Evolutionary conservation across 176 grass and related monocot genomes (phyloP), one percentile per base, ranked within the genome.

Genomic region (Tillandsia fasciculata): DNA sequence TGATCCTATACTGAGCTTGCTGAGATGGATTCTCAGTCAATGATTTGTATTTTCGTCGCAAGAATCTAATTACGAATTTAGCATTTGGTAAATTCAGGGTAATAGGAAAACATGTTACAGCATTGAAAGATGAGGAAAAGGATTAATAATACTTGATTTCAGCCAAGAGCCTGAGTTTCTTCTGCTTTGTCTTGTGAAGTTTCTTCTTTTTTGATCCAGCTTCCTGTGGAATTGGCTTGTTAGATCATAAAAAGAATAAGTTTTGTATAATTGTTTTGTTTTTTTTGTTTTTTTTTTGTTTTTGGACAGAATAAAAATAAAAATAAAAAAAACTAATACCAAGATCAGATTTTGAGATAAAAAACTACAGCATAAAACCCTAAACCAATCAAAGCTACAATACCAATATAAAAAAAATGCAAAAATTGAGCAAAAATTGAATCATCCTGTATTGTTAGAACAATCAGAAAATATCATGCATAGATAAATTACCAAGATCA

Each of bases 11-110:
- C 9, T 69, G 72, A 0, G 9, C 66, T 59, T 63, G 67, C 33
- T 83, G 81, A 0, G 70, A 68, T 2, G 63, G 71, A 18, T 67
- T 67, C 26, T 85, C 85, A 2, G 9, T 61, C 49, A 96, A 72
- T 3, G 56, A 74, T 12, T 49, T 24, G 33, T 72, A 72, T 58
- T 84, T 96, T 71, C 65, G 87, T 74, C 54, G 69, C 71, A 96
- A 77, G 68, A 96, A 92, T 70, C 89, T 92, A 75, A 11, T 22
- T 51, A 71, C 11, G 50, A 22, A 10, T 53, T 54, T 48, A 76
- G 3, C 50, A 67, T 42, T 42, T 9, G 20, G 57, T 11, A 11
- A 7, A 51, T 33, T 76, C 26, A 76, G 49, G 51, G 49, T 18
- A 69, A 52, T 59, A 29, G 12, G 26, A 48, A 69, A 57, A 15